Base-by-base conservation (phyloP, 495 filamentous ascomycete species). In the Cercophora samala region DNA sequence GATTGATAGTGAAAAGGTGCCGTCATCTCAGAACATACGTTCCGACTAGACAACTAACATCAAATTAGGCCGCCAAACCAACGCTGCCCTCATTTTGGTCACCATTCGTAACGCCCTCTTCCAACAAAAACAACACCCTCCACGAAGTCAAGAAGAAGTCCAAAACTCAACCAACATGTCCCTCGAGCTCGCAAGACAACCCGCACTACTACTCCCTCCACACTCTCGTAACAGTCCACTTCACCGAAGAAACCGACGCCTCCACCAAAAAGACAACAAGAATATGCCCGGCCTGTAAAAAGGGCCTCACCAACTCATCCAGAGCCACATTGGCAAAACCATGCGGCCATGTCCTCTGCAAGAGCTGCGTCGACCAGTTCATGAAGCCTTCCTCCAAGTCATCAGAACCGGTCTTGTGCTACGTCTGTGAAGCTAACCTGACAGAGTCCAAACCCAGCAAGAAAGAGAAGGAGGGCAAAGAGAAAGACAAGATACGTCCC, bases 41-140 rank as follows among this genome's bases (percentile, higher is more conserved):
- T 24, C 19, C 19, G 5, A 22, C 13, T 59, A 23, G 8, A 18
- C 18, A 17, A 17, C 54, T 73, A 58, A 64, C 61, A 32, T 76
- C 71, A 66, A 70, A 2, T 22, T 72, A 85, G 78, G 85, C 87
- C 0, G 84, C 85, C 0, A 90, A 91, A 73, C 88, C 87, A 0
- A 88, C 86, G n/a, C 79, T 97, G 0, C 92, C 93, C 0, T 95
- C 93, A 3, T 98, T 98, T 80, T 99, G 95, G 95, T 89, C 96
- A 0, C 94, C 95, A 0, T 90, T 91, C 1, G 81, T 96, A 32
- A 95, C 91, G 0, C 93, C 94, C 0, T 82, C 85, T 0, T 80
- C 81, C 2, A 83, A 84, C 66, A 79, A 74, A 51, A 80, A 75
- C 63, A 79, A 80, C 32, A 68, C 75, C n/a, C 75, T 85, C 8